Conservation (phyloP, 2,329 filamentous ascomycete species). For the Magnaporthales sp. region DNA sequence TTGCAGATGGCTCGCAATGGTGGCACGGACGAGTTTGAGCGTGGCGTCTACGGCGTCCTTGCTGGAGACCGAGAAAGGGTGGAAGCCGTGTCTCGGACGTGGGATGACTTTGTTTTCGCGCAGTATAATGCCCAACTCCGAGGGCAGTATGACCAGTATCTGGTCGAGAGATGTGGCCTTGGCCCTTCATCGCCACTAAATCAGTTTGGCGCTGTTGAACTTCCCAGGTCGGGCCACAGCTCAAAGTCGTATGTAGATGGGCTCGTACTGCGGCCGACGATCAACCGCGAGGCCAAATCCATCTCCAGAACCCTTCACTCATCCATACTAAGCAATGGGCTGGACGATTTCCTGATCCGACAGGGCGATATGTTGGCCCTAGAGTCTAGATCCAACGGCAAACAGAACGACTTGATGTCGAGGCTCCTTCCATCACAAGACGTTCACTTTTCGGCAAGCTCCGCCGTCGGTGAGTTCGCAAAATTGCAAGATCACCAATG, state of each 20-base stretch:
- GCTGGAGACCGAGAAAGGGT: conserved; percentile 75
- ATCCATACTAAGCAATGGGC: conserved; percentile 58
- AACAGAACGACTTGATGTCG: neutral
- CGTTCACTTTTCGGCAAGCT: neutral
- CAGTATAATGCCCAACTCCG: conserved; percentile 16
- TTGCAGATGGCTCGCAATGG: conserved; percentile 61
- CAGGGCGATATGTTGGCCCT: conserved; percentile 46
- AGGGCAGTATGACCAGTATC: conserved; percentile 15
- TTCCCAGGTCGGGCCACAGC: neutral
- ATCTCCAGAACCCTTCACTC: conserved; percentile 72
- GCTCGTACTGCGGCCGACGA: neutral
- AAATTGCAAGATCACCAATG: conserved; percentile 51
- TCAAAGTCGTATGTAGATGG: conserved; percentile 3
- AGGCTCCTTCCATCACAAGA: conserved; percentile 1
- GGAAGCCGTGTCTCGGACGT: conserved; percentile 45
- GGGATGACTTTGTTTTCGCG: conserved; percentile 26
- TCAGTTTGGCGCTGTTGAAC: neutral
- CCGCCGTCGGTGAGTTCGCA: conserved; percentile 34
- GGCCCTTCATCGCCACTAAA: conserved; percentile 6
- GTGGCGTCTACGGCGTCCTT: conserved; percentile 84
- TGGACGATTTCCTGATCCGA: conserved; percentile 48
- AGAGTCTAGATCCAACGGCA: conserved; percentile 20
- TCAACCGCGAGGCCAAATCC: conserved; percentile 38
- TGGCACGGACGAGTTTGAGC: conserved; percentile 68
- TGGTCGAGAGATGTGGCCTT: conserved; percentile 11